Conservation (phyloP, 805 yeast species). For the Saccharomycopsis sp. region DNA sequence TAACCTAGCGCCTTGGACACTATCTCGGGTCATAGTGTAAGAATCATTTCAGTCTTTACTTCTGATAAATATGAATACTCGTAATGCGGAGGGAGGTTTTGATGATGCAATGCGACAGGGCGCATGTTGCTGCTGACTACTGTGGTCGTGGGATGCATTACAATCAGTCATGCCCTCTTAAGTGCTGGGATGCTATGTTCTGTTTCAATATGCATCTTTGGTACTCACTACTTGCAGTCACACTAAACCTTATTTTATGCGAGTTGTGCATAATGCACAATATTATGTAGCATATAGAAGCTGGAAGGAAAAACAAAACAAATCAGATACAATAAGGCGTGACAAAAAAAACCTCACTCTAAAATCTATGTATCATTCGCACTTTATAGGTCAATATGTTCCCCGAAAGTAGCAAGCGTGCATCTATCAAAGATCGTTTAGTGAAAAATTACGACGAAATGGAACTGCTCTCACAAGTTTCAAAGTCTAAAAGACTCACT, state of each 20-base stretch:
- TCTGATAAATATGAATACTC: background rate
- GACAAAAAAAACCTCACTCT: background rate
- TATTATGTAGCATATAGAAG: background rate
- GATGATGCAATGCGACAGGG: background rate
- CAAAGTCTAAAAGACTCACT: too few species aligned
- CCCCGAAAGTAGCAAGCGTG: background rate
- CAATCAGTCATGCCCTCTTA: background rate
- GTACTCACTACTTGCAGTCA: background rate
- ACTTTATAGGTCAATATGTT: background rate
- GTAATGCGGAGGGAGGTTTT: background rate
- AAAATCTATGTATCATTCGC: background rate
- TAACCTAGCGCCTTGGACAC: background rate
- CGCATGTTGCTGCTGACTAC: background rate
- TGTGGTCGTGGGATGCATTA: background rate
- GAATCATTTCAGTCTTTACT: background rate
- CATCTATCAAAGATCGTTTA: too few species aligned
- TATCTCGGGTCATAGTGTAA: background rate
- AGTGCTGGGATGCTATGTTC: background rate
- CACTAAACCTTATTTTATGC: background rate
- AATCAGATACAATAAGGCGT: too few species aligned
- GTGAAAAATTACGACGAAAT: background rate
- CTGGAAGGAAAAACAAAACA: background rate
- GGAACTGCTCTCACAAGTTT: too few species aligned
- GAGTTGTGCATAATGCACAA: background rate
- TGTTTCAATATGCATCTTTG: background rate